Base-by-base conservation (phyloP, 768 basidiomycete species). In the Leccinum imitatum region DNA sequence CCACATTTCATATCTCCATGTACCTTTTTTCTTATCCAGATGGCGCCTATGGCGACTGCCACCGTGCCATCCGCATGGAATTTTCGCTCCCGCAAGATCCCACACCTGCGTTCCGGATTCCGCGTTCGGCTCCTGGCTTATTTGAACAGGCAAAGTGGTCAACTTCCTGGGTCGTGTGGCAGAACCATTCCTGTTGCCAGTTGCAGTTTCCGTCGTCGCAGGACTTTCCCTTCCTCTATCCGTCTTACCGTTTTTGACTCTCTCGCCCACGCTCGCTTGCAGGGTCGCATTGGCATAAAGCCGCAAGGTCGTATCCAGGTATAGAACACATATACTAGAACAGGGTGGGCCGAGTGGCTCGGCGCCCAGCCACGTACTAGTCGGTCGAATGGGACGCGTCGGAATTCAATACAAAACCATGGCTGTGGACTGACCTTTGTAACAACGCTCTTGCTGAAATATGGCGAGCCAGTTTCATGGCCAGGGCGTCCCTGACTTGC, bases 301-400 rank as follows among this genome's bases (percentile, higher is more conserved):
- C 63, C 68, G 68, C 63, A 69, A 67, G 46, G 59, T 30, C 44
- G 44, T 63, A 47, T 17, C 63, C 57, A 15, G 17, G 57, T 65
- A 57, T 59, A 60, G 68, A 35, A 48, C 47, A 14, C 9, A 44
- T 10, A 11, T 10, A 11, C 33, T 35, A 35, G 19, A 19, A 57
- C 21, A 30, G 54, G 39, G 55, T 61, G 55, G 55, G 57, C 35
- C 31, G 27, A 55, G 46, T 53, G 41, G 54, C 51, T 52, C 44
- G 44, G 44, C 44, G 48, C 48, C 23, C 52, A 53, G 52, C 54
- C 37, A 60, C 64, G 30, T 19, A 47, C 56, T 21, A 9, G 21
- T 21, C 21, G 21, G 21, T 21, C 21, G 21, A 21, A 21, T 21
- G 21, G 21, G 21, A 21, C 21, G 21, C 21, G 21, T 21, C 21